Conservation (phyloP, 345 rosid species). For the Salix purpurea region DNA sequence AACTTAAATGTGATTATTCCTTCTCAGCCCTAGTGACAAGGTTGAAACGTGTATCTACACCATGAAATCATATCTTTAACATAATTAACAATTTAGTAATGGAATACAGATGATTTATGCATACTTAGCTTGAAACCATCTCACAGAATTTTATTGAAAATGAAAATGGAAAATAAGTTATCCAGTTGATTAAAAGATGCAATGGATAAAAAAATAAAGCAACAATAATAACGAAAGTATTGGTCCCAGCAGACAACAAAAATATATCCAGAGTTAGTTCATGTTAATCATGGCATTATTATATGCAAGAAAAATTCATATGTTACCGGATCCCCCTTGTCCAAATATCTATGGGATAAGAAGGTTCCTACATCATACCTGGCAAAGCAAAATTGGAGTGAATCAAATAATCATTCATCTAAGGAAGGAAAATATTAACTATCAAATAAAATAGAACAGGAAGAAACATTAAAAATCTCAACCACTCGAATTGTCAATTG, state of each 20-base stretch:
- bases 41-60: background rate
- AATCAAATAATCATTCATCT: background rate
- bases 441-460: background rate
- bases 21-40: background rate
- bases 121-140: background rate
- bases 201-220: background rate
- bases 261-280: background rate
- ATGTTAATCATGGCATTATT: background rate
- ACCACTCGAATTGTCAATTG: background rate
- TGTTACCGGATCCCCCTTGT: conserved; percentile 68
- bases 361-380: conserved; percentile 88
- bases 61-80: background rate
- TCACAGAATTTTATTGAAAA: background rate
- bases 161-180: background rate
- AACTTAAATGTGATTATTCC: background rate
- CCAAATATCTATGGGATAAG: conserved; percentile 67
- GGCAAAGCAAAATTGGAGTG: conserved; percentile 16
- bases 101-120: background rate
- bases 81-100: background rate
- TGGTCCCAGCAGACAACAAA: background rate
- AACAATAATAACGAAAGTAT: background rate
- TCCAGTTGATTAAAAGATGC: background rate
- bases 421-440: background rate
- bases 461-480: background rate
- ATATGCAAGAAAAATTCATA: background rate